Percentiles rank a stretch among this genome's conserved stretches.
Evolutionary conservation across 2,329 filamentous ascomycete genomes (phyloP).

Genomic region (Penicillium glabrum): DNA sequence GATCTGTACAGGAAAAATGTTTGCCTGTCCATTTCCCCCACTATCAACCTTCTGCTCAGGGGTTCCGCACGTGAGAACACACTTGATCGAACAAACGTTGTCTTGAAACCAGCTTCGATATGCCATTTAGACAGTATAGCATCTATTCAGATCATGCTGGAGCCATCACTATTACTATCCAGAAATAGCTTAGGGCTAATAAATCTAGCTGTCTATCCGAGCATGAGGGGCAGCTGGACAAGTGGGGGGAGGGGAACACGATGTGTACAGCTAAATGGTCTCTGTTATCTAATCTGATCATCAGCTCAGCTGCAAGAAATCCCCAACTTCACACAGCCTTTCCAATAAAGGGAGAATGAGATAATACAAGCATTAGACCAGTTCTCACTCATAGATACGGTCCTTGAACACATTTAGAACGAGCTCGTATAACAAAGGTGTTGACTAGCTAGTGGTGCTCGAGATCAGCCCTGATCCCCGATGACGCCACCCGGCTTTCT

Average conservation of each 20-base stretch:
- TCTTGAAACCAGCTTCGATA: no score
- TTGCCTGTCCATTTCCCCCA: no score
- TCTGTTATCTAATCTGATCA: conserved; percentile 8
- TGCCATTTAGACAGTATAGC: no score
- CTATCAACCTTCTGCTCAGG: no score
- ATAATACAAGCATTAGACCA: not conserved
- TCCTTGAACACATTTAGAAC: not conserved
- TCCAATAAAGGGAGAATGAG: not conserved
- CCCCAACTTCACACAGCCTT: no score
- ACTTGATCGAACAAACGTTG: no score
- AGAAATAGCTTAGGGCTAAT: no score
- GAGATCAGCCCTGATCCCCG: not conserved
- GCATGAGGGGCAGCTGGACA: not conserved
- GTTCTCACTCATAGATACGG: not conserved
- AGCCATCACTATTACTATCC: no score
- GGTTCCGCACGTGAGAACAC: no score
- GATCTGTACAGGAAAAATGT: no score
- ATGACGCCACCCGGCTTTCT: conserved; percentile 15
- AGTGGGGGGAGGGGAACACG: not conserved
- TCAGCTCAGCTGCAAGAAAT: not conserved
- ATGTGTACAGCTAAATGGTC: not conserved
- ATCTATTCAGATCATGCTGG: no score
- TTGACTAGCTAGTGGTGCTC: not conserved
- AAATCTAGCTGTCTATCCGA: not conserved
- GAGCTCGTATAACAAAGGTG: not conserved